These are phyloP conservation scores for Echeveria elegans DNA, from an alignment of 164 flowering plant genomes.

Conservation along the genomic window DNA sequence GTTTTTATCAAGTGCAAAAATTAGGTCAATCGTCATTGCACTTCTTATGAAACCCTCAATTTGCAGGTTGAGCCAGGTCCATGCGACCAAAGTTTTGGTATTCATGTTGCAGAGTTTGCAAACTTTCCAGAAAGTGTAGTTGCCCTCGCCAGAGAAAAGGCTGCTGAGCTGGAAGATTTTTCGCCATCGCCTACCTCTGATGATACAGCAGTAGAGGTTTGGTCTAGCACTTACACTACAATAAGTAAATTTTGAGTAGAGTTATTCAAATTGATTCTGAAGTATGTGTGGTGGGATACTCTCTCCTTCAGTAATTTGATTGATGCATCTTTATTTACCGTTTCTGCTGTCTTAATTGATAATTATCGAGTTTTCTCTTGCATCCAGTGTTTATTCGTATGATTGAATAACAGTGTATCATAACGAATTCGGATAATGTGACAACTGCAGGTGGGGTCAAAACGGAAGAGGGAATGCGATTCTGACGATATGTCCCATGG, in stretches of 20 bases:
- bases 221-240: neutral
- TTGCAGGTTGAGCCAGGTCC: constrained; percentile 90
- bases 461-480: constrained; percentile 72
- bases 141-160: constrained; percentile 89
- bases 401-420: too few relatives aligned
- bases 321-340: too few relatives aligned
- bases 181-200: constrained; percentile 38
- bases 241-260: too few relatives aligned
- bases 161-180: constrained; percentile 95
- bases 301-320: too few relatives aligned
- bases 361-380: too few relatives aligned
- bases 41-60: constrained; percentile 1
- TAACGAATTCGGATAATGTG: neutral
- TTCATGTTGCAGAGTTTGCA: constrained; percentile 97
- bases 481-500: too few relatives aligned
- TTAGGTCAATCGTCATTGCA: neutral
- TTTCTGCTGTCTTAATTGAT: too few relatives aligned
- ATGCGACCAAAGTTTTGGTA: constrained; percentile 98
- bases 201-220: constrained; percentile 41
- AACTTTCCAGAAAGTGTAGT: constrained; percentile 90
- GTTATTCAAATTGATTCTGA: too few relatives aligned
- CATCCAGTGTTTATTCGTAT: too few relatives aligned
- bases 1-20: neutral
- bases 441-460: constrained; percentile 45
- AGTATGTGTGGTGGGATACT: too few relatives aligned